A percentile compares a stretch with the other conserved stretches of the same genome.
These are phyloP conservation scores for Saururus chinensis DNA, from an alignment of 164 flowering plant species.

Conservation along the genomic window DNA sequence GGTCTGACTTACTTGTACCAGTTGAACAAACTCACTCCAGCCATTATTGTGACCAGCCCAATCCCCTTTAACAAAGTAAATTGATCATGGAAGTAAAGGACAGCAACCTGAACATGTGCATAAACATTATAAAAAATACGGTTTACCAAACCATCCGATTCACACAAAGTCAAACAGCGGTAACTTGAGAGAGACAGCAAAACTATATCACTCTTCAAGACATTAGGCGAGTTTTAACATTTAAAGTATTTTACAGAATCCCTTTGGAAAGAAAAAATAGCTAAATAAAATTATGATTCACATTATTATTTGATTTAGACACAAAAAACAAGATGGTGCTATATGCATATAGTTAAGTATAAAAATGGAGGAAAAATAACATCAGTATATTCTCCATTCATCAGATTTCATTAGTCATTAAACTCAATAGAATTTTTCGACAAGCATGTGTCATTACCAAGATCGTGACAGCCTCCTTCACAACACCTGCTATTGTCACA, in stretches of 20 bases:
- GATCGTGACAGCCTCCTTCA: constrained; percentile 96
- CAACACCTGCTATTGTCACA: constrained; percentile 94
- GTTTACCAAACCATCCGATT: background rate
- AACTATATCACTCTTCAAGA: background rate
- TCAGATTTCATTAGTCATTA: background rate
- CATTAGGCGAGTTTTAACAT: background rate
- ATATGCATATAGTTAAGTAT: no score
- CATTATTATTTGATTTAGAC: no score
- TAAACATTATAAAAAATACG: background rate
- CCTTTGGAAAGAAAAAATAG: no score
- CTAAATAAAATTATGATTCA: no score
- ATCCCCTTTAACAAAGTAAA: constrained; percentile 88
- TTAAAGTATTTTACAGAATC: no score
- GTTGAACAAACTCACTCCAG: constrained; percentile 93
- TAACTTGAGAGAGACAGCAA: no score
- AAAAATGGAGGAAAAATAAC: no score
- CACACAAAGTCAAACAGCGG: no score
- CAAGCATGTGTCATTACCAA: constrained; percentile 38
- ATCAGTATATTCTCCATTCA: no score
- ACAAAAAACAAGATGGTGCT: no score
- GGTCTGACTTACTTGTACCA: constrained; percentile 90
- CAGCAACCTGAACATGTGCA: constrained; percentile 60
- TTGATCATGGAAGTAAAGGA: constrained; percentile 88
- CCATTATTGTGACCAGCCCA: constrained; percentile 73
- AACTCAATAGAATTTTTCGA: no score